These are phyloP conservation scores for Acidiella bohemica DNA, from an alignment of 495 filamentous ascomycete species.

Conservation along the genomic window DNA sequence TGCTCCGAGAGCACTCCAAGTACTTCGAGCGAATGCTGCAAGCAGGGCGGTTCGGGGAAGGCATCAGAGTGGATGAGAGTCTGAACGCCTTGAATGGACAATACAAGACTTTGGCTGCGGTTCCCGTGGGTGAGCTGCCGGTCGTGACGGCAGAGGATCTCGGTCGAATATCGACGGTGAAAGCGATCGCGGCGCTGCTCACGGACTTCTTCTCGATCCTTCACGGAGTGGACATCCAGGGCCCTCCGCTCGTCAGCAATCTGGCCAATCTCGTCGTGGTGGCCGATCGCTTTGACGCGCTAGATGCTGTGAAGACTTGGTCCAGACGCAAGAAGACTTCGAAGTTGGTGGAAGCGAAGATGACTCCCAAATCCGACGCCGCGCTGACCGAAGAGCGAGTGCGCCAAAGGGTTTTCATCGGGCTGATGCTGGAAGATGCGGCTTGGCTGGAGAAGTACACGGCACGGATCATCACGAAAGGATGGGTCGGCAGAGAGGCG, in stretches of 20 bases:
- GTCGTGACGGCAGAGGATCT: conserved; percentile 43
- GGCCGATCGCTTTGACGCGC: conserved; percentile 50
- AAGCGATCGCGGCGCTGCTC: conserved; percentile 35
- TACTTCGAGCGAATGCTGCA: conserved; percentile 47
- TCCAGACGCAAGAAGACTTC: conserved; percentile 30
- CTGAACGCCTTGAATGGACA: conserved; percentile 32
- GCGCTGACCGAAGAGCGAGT: conserved; percentile 39
- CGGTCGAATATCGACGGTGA: conserved; percentile 42
- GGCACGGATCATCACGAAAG: conserved; percentile 48
- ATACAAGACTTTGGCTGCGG: conserved; percentile 33
- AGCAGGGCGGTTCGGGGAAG: conserved; percentile 24
- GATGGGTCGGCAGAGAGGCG: conserved; percentile 42
- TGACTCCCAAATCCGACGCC: conserved; percentile 22
- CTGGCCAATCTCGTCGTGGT: conserved; percentile 51
- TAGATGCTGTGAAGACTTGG: conserved; percentile 34
- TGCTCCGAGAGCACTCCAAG: conserved; percentile 36
- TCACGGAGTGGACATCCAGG: conserved; percentile 34
- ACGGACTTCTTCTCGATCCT: conserved; percentile 45
- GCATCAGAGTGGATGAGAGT: too few relatives aligned
- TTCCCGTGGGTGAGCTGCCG: conserved; percentile 38
- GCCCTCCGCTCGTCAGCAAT: conserved; percentile 33
- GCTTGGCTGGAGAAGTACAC: conserved; percentile 40
- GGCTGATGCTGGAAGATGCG: conserved; percentile 43
- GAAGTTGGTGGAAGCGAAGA: conserved; percentile 28
- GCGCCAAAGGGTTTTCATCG: conserved; percentile 50